Base-by-base conservation (phyloP, 2,329 filamentous ascomycete species). In the Hortaea werneckii region DNA sequence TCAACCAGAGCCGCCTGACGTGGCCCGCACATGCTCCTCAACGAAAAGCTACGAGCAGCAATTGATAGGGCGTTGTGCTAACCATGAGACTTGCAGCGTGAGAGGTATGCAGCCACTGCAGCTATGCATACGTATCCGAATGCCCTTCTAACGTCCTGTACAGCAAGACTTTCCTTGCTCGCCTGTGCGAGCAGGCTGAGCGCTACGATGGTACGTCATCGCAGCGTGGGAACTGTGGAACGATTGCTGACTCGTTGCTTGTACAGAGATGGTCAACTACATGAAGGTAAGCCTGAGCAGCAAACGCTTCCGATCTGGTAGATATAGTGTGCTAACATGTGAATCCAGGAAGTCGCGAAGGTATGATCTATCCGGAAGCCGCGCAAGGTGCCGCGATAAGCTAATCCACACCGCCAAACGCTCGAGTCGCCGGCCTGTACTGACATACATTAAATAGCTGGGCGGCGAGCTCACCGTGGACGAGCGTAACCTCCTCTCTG, bases 101-200 rank as follows among this genome's bases (percentile, higher is more conserved):
- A 73, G 63, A 73, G 69, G 70, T 73, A 72, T 55, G 45, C 20
- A 20, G 12, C 53, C 44, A 38, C 32, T 28, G 42, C 40, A 20
- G 40, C 42, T 41, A 41, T 46, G 47, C 47, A 50, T 55, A 48
- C 51, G 45, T 54, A 41, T 47, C 43, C 41, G 43, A 44, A 43
- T 40, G 42, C 20, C 37, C 29, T 41, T 50, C 54, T 58, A 48
- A 59, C 51, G 34, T 34, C 50, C 55, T 67, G 69, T 92, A 68
- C 70, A 95, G 88, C 85, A 96, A 96, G 84, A 96, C 92, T 69
- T 96, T 96, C 81, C 87, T 96, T 72, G 92, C 92, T 73, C 84
- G 92, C 77, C 88, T 98, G 70, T 96, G 92, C 80, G 92, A 96
- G 86, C 92, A 98, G 83, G 92, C 92, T 70, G 92, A 96, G 81